These are phyloP conservation scores for Fragilaria crotonensis DNA, from an alignment of 108 stramenopile species.

Conservation along the genomic window DNA sequence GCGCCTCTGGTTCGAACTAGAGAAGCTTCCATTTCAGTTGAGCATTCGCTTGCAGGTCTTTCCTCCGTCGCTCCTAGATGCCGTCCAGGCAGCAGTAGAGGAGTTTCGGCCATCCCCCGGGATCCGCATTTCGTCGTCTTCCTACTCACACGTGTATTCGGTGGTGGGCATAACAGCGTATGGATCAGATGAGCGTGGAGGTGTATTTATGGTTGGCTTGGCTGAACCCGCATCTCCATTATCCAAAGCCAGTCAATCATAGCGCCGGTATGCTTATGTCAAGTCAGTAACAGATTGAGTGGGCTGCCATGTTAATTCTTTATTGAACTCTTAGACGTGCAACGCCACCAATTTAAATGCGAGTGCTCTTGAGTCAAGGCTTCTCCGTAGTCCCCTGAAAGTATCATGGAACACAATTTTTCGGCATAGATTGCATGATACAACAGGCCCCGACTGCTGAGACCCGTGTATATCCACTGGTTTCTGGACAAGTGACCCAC, in stretches of 20 bases:
- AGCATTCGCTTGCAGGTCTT: neutral
- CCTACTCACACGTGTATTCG: neutral
- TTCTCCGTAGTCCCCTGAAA: constrained; percentile 6
- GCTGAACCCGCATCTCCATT: too few relatives aligned
- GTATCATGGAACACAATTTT: constrained; percentile 43
- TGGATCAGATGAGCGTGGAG: neutral
- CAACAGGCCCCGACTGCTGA: constrained; percentile 74
- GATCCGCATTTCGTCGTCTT: neutral
- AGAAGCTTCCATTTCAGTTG: neutral
- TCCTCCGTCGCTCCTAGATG: neutral
- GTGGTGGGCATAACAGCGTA: neutral
- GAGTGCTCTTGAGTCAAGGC: neutral
- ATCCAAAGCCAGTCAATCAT: too few relatives aligned
- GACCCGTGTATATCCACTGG: constrained; percentile 70
- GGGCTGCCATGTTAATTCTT: too few relatives aligned
- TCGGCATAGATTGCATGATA: constrained; percentile 73
- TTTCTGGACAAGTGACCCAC: constrained; percentile 45
- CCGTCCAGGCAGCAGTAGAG: neutral
- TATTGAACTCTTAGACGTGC: too few relatives aligned
- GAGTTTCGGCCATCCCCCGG: neutral
- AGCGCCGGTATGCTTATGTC: too few relatives aligned
- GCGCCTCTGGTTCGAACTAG: neutral
- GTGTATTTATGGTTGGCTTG: neutral
- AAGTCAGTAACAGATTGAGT: too few relatives aligned
- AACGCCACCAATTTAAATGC: constrained; percentile 8